Percentiles rank a stretch among this genome's conserved stretches.
Conservation (phyloP, 106 monocot species). For the Dendrobium officinale region DNA sequence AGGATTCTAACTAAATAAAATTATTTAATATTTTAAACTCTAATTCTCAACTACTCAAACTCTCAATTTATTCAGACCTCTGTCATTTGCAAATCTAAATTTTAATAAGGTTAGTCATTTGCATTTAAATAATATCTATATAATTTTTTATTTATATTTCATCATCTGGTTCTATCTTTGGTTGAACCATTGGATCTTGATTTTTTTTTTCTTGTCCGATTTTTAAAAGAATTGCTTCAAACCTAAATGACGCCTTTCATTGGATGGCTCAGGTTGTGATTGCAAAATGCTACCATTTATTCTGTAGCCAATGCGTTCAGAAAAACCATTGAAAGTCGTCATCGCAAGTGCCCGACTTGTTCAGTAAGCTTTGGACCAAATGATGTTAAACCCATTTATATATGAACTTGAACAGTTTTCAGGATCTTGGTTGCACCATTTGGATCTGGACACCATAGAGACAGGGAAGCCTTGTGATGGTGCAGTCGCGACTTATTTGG, state of each 20-base stretch:
- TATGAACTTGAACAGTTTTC: slow-evolving; percentile 15
- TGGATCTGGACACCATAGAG: not conserved
- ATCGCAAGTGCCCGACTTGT: slow-evolving; percentile 83
- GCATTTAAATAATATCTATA: too few species aligned
- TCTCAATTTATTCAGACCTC: too few species aligned
- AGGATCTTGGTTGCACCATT: not conserved
- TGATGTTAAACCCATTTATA: slow-evolving; percentile 93
- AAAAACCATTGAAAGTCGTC: slow-evolving; percentile 58
- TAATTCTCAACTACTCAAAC: too few species aligned
- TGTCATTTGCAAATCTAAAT: too few species aligned
- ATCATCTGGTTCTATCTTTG: too few species aligned
- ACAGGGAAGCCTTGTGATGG: not conserved
- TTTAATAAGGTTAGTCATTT: too few species aligned
- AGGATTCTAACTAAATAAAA: too few species aligned
- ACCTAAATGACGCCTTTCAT: not conserved
- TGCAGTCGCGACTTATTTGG: not conserved
- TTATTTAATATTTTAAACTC: too few species aligned
- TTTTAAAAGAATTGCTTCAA: not conserved
- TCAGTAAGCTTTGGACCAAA: slow-evolving; percentile 58
- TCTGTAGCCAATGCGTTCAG: slow-evolving; percentile 71
- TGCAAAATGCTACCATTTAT: slow-evolving; percentile 90
- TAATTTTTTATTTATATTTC: too few species aligned
- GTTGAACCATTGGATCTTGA: too few species aligned
- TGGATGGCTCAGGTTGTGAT: slow-evolving; percentile 79
- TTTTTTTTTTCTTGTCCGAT: too few species aligned